phyloP scores from a whole-genome alignment of 2,329 filamentous ascomycete species.

The Pestalotiopsis sp. region DNA sequence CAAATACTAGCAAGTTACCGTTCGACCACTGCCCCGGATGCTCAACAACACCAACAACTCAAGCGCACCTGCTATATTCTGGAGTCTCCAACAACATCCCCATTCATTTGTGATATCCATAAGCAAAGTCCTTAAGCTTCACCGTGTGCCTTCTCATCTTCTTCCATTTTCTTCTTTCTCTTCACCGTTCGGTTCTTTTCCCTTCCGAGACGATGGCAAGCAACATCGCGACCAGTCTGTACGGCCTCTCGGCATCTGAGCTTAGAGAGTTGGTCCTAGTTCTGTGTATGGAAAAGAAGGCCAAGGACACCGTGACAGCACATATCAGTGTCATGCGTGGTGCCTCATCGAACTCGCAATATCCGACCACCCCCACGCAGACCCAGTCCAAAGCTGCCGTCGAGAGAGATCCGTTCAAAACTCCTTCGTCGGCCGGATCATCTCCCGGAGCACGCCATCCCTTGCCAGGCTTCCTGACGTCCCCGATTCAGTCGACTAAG shows the following conservation, averaged over 20 bases:
- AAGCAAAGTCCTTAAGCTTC: background rate
- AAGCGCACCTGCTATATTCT: no score
- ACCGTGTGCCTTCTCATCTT: background rate
- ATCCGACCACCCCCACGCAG: background rate
- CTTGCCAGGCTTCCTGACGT: background rate
- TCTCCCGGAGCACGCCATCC: background rate
- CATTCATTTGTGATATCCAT: no score
- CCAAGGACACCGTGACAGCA: background rate
- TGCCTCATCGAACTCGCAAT: background rate
- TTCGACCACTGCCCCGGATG: background rate
- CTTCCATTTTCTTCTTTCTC: background rate
- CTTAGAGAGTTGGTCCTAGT: slow-evolving; percentile 2
- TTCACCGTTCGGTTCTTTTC: background rate
- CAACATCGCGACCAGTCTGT: background rate
- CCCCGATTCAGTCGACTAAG: background rate
- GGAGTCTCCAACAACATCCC: no score
- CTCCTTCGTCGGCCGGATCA: background rate
- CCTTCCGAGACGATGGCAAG: background rate
- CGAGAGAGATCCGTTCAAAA: background rate
- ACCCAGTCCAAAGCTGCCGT: background rate
- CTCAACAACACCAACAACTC: no score
- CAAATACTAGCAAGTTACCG: background rate
- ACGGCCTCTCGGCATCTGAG: background rate
- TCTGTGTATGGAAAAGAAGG: slow-evolving; percentile 1
- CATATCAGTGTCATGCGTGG: slow-evolving; percentile 1